A percentile compares a stretch with the other conserved stretches of the same genome.
Conservation (phyloP, 1,284 basidiomycete species). For the Rhizoctonia solani region DNA sequence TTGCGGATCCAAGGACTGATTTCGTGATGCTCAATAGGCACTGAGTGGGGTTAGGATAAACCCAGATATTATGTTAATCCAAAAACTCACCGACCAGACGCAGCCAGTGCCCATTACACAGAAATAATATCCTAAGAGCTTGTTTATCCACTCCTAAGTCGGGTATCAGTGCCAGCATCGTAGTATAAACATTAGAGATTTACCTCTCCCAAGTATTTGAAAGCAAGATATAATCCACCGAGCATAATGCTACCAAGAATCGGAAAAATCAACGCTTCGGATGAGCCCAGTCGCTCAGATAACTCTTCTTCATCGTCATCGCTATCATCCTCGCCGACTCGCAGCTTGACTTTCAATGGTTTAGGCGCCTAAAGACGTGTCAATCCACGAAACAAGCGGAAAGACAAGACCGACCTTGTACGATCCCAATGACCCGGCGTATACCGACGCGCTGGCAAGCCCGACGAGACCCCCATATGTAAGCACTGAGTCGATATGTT, state of each 20-base stretch:
- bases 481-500: slow-evolving; percentile 8
- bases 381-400: slow-evolving; percentile 2
- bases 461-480: slow-evolving; percentile 64
- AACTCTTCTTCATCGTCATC: slow-evolving; percentile 57
- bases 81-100: slow-evolving; percentile 65
- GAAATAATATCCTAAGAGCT: slow-evolving; percentile 68
- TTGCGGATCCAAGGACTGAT: slow-evolving; percentile 33
- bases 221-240: slow-evolving; percentile 66
- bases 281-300: slow-evolving; percentile 62
- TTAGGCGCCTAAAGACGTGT: slow-evolving; percentile 37
- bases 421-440: slow-evolving; percentile 68
- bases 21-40: slow-evolving; percentile 35
- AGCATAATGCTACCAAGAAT: slow-evolving; percentile 70
- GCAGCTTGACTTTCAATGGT: slow-evolving; percentile 43
- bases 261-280: slow-evolving; percentile 78
- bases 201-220: slow-evolving; percentile 71
- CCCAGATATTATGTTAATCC: neutral
- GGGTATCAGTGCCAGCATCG: slow-evolving; percentile 37
- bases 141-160: slow-evolving; percentile 40
- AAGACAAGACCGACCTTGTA: slow-evolving; percentile 56
- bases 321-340: slow-evolving; percentile 45
- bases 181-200: slow-evolving; percentile 21
- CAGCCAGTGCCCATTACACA: slow-evolving; percentile 63
- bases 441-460: slow-evolving; percentile 65
- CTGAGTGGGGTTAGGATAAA: slow-evolving; percentile 9